Evolutionary conservation across 2,329 filamentous ascomycete species (phyloP).

Genomic region (Fusarium pseudograminearum): DNA sequence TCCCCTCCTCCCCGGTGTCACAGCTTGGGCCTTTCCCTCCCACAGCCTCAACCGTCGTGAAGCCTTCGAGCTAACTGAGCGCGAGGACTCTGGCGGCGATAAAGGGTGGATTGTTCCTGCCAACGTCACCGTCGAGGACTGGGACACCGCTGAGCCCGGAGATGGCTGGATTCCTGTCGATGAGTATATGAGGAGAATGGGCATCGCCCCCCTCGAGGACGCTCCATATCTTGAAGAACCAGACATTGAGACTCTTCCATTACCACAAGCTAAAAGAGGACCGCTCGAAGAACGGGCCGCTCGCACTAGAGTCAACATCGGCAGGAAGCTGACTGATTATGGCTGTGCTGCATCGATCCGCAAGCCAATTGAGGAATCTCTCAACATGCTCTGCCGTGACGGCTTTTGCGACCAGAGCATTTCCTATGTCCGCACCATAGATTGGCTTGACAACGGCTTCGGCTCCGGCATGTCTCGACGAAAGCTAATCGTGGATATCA

Average conservation of each 20-base stretch:
- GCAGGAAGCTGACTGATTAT: not conserved
- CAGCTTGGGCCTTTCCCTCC: not conserved
- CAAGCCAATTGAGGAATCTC: not conserved
- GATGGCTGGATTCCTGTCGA: not conserved
- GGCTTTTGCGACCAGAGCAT: not conserved
- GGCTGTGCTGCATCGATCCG: not conserved
- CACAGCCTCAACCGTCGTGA: not conserved
- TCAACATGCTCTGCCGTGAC: not conserved
- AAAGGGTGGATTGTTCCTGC: not conserved
- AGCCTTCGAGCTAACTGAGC: not conserved
- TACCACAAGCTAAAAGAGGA: not conserved
- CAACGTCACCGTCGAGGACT: not conserved
- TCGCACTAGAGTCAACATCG: not conserved
- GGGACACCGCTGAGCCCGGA: not conserved
- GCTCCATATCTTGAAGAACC: not conserved
- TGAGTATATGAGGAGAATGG: not conserved
- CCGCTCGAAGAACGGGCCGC: fast-evolving
- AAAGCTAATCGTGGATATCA: not conserved
- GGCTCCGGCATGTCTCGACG: not conserved
- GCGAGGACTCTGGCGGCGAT: not conserved
- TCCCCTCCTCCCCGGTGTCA: fast-evolving
- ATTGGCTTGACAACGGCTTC: not conserved
- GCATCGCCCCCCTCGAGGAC: not conserved
- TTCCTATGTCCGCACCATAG: not conserved
- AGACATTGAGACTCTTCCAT: not conserved